Evolutionary conservation across 495 filamentous ascomycete genomes (phyloP).

Genomic region (Penicillium turbatum): DNA sequence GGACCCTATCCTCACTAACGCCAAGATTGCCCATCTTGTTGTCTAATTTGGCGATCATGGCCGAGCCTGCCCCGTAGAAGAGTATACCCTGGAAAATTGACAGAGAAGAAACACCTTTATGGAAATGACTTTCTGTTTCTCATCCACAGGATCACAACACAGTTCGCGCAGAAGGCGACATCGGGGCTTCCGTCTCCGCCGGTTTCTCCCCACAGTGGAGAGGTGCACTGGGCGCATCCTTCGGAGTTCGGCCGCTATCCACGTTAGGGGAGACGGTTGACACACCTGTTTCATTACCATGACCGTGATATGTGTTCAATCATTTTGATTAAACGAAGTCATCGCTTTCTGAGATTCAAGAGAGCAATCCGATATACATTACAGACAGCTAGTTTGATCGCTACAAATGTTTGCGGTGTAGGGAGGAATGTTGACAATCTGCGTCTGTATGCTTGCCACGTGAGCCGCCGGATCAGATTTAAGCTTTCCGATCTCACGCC

Average conservation of each 20-base stretch:
- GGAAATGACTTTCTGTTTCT: conserved; percentile 5
- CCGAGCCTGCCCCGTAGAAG: background rate
- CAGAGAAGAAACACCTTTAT: background rate
- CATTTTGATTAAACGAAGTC: background rate
- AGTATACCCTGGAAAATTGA: background rate
- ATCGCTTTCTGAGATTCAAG: too few species aligned
- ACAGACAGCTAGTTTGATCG: too few species aligned
- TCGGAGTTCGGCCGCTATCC: conserved; percentile 4
- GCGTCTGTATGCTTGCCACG: too few species aligned
- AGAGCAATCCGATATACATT: too few species aligned
- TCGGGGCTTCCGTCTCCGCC: conserved; percentile 10
- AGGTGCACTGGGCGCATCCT: conserved; percentile 15
- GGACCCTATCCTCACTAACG: conserved; percentile 14
- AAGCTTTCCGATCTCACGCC: too few species aligned
- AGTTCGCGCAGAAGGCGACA: conserved; percentile 22
- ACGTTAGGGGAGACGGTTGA: conserved; percentile 12
- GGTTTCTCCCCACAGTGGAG: conserved; percentile 11
- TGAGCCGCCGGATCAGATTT: too few species aligned
- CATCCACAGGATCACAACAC: conserved; percentile 5
- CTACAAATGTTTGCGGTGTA: too few species aligned
- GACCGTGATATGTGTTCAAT: background rate
- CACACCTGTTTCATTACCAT: conserved; percentile 9
- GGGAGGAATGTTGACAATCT: too few species aligned
- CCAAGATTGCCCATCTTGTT: conserved; percentile 15
- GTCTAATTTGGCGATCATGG: background rate